Evolutionary conservation across 441 rosid genomes (phyloP).

Genomic region (Corymbia citriodora): DNA sequence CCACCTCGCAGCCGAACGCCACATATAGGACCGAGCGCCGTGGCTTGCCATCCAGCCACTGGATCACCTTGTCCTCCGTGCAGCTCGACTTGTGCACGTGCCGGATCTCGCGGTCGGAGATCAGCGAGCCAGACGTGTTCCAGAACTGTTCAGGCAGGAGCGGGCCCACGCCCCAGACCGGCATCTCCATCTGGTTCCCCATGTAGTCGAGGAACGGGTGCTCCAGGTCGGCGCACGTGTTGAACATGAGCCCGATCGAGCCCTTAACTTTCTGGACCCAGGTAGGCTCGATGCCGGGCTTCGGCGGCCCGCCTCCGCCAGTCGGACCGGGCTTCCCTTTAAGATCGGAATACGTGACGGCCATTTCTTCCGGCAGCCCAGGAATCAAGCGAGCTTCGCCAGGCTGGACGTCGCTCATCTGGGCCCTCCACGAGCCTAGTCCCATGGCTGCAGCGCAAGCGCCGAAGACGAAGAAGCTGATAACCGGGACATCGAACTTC

Average conservation of each 20-base stretch:
- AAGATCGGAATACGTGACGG: slow-evolving; percentile 10
- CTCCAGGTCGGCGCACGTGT: slow-evolving; percentile 35
- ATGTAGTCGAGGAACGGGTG: slow-evolving; percentile 20
- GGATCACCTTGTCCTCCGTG: slow-evolving; percentile 29
- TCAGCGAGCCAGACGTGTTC: not conserved
- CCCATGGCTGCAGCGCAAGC: slow-evolving; percentile 17
- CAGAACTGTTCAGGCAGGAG: slow-evolving; percentile 6
- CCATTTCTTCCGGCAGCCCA: slow-evolving; percentile 21
- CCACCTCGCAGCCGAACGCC: slow-evolving; percentile 12
- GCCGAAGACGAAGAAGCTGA: slow-evolving; percentile 12
- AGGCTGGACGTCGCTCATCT: not conserved
- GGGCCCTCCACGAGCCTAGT: slow-evolving; percentile 12
- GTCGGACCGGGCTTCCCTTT: not conserved
- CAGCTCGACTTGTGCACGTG: slow-evolving; percentile 10
- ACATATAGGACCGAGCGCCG: slow-evolving; percentile 12
- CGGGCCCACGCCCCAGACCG: slow-evolving; percentile 34
- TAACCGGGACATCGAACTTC: no score
- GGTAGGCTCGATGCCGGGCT: slow-evolving; percentile 22
- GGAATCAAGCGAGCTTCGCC: slow-evolving; percentile 6
- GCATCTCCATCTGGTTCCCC: slow-evolving; percentile 13
- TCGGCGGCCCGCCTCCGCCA: not conserved
- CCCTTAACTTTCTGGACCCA: slow-evolving; percentile 20
- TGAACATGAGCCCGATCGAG: slow-evolving; percentile 18
- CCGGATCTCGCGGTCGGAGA: slow-evolving; percentile 6
- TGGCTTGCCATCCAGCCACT: slow-evolving; percentile 19